Conservation (phyloP, 2,329 filamentous ascomycete genomes). For the Lojkania enalia region DNA sequence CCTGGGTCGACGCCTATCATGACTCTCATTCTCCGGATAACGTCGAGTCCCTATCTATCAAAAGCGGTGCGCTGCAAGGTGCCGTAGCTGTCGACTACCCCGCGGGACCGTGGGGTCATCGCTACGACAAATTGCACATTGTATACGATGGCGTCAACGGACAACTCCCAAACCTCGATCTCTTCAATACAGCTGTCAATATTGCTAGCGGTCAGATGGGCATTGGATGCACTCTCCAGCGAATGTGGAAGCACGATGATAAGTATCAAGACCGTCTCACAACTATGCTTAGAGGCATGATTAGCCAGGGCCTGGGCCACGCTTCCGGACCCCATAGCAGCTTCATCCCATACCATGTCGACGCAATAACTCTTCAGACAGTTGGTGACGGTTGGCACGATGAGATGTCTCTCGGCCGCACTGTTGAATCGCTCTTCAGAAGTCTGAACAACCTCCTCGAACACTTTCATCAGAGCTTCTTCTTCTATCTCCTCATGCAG, state of each 20-base stretch:
- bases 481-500: conserved; percentile 96
- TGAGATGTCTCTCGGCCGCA: conserved; percentile 91
- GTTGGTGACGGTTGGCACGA: conserved; percentile 94
- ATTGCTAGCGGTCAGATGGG: conserved; percentile 93
- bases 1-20: conserved; percentile 98
- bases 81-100: conserved; percentile 94
- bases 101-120: conserved; percentile 66
- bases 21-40: conserved; percentile 74
- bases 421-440: conserved; percentile 86
- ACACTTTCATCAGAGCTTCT: conserved; percentile 97
- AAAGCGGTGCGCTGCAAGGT: conserved; percentile 90
- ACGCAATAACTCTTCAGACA: conserved; percentile 90
- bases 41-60: conserved; percentile 79
- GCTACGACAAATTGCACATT: conserved; percentile 86
- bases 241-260: conserved; percentile 78
- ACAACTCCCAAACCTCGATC: conserved; percentile 90
- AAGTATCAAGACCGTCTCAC: conserved; percentile 78
- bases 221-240: conserved; percentile 79
- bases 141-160: conserved; percentile 96
- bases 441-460: conserved; percentile 96
- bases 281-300: conserved; percentile 90
- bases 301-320: conserved; percentile 86
- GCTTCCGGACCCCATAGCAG: conserved; percentile 89
- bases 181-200: conserved; percentile 89
- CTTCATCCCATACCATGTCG: conserved; percentile 97